Conservation (phyloP, 2,329 filamentous ascomycete genomes). For the Trichoderma endophyticum region DNA sequence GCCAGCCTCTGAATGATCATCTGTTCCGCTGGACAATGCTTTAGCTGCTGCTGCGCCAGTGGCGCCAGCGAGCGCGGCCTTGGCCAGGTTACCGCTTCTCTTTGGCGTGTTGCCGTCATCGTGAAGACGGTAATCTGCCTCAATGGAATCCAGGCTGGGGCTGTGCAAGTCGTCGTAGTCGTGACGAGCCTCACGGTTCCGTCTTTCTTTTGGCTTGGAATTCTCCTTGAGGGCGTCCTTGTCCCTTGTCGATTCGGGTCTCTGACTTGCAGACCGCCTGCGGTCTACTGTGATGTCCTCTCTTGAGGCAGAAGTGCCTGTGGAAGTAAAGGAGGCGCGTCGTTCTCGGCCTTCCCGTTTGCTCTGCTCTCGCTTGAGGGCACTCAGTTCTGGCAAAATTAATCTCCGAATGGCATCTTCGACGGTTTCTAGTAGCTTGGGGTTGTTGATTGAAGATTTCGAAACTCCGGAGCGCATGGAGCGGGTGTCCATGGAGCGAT, state of each 20-base stretch:
- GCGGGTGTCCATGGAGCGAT: slow-evolving; percentile 55
- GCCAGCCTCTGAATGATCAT: slow-evolving; percentile 43
- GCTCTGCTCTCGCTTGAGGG: slow-evolving; percentile 86
- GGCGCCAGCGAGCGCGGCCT: slow-evolving; percentile 45
- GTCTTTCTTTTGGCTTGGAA: slow-evolving; percentile 41
- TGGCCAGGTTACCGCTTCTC: slow-evolving; percentile 43
- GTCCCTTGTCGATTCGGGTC: slow-evolving; percentile 51
- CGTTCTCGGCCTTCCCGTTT: slow-evolving; percentile 60
- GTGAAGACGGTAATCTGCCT: slow-evolving; percentile 33
- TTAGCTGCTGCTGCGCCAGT: slow-evolving; percentile 38
- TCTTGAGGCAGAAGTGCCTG: slow-evolving; percentile 51
- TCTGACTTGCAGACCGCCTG: slow-evolving; percentile 60
- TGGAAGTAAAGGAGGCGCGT: slow-evolving; percentile 61
- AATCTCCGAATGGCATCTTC: slow-evolving; percentile 88
- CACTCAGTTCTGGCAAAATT: slow-evolving; percentile 87
- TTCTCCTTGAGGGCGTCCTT: slow-evolving; percentile 55
- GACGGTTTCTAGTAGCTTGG: slow-evolving; percentile 83
- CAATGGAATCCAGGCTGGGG: slow-evolving; percentile 46
- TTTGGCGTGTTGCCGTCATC: slow-evolving; percentile 45
- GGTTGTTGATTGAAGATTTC: slow-evolving; percentile 83
- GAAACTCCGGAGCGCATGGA: slow-evolving; percentile 51
- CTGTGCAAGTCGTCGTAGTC: slow-evolving; percentile 51
- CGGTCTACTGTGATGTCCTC: slow-evolving; percentile 58
- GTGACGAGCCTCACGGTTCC: slow-evolving; percentile 54
- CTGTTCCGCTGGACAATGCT: slow-evolving; percentile 34